Evolutionary conservation across 768 basidiomycete species (phyloP), one percentile per base, ranked within the genome.

Genomic region (Chlorophyllum brunneum): DNA sequence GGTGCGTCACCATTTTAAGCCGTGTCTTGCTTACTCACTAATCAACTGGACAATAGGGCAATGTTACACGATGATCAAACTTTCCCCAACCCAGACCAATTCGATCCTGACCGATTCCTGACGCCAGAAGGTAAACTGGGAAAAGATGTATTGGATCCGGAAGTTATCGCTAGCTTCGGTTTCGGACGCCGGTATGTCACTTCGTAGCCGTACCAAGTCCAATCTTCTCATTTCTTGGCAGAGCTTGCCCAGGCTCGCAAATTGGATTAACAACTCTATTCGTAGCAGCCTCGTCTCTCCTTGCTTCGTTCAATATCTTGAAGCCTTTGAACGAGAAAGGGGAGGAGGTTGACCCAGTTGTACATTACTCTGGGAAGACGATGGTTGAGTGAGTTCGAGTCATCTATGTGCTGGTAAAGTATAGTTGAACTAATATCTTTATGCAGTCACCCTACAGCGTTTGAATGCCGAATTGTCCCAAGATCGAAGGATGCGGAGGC

Each of bases 71-170:
- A 68, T 34, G 59, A 62, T 20, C 44, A 46, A 2, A 40, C 54
- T 1, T 66, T 65, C 37, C 38, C 56, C 7, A 47, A 63, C 18
- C 65, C 67, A 22, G 40, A 46, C 18, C 10, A 24, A 9, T 68
- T 68, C 53, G 51, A 57, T 18, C 67, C 67, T 20, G 56, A 62
- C n/a, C 60, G 67, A 13, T 67, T 54, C 48, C 55, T 68, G 5
- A 55, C 54, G 11, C 34, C 54, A 16, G 36, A 33, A 16, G 55
- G 55, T 10, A 29, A 56, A 26, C 3, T 56, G 58, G 51, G 53
- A 23, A 31, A 11, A 59, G 59, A 24, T 31, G 26, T 36, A 48
- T 30, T 46, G 5, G 62, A 65, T 39, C 64, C 63, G 8, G 48
- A 48, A n/a, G 41, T 48, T 6, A 40, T 44, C 20, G 56, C 52